Evolutionary conservation across 2,329 filamentous ascomycete species (phyloP).

Genomic region (Paracorniculantispora psalliotae): DNA sequence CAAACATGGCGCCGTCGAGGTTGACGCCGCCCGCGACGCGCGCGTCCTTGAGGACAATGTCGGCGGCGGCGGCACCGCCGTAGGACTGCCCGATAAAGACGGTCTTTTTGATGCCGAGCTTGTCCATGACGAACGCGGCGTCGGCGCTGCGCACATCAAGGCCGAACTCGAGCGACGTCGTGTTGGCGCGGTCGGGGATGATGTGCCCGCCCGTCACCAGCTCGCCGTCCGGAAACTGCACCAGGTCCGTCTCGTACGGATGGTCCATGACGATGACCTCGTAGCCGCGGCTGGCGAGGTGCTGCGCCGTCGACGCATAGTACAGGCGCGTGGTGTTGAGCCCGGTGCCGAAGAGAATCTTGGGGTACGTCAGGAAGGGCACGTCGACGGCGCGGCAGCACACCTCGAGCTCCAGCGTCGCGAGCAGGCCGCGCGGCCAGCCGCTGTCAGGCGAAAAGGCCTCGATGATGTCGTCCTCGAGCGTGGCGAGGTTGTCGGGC

Average conservation of each 20-base stretch:
- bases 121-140: conserved; percentile 26
- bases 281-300: conserved; percentile 36
- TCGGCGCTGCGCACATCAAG: conserved; percentile 23
- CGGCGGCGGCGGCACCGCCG: conserved; percentile 29
- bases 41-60: conserved; percentile 24
- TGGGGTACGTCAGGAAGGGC: conserved; percentile 13
- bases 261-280: conserved; percentile 41
- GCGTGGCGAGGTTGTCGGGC: conserved; percentile 16
- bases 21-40: conserved; percentile 32
- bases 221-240: conserved; percentile 34
- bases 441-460: conserved; percentile 13
- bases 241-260: conserved; percentile 36
- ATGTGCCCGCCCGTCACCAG: conserved; percentile 23
- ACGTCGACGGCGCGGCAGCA: conserved; percentile 17
- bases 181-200: conserved; percentile 14
- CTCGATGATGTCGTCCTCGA: conserved; percentile 20
- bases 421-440: conserved; percentile 19
- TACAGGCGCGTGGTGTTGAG: conserved; percentile 26
- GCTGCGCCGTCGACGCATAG: conserved; percentile 35
- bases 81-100: conserved; percentile 30
- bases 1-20: conserved; percentile 32
- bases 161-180: conserved; percentile 14
- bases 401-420: conserved; percentile 18
- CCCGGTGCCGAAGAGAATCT: conserved; percentile 18
- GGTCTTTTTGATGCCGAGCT: conserved; percentile 19